Percentiles rank a stretch among this genome's conserved stretches.
These are phyloP conservation scores for Dipodascopsis tothii DNA, from an alignment of 805 yeast species.

Conservation along the genomic window DNA sequence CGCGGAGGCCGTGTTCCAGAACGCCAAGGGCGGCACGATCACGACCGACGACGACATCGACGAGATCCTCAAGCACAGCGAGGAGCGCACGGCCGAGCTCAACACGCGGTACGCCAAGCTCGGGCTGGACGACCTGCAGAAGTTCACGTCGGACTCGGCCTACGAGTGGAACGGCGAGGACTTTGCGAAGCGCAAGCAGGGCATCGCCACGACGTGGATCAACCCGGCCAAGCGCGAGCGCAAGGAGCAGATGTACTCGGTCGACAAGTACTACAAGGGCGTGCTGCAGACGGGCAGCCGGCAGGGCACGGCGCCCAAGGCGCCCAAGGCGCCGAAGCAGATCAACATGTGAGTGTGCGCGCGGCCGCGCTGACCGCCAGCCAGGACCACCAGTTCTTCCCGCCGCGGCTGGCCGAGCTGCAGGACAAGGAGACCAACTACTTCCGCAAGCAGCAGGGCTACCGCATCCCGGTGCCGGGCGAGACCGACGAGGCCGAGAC, in stretches of 20 bases:
- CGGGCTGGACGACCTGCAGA: slow-evolving; percentile 89
- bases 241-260: slow-evolving; percentile 62
- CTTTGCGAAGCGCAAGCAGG: slow-evolving; percentile 48
- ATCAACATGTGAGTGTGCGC: slow-evolving; percentile 34
- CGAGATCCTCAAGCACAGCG: slow-evolving; percentile 69
- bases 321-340: slow-evolving; percentile 81
- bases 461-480: slow-evolving; percentile 51
- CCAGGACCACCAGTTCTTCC: slow-evolving; percentile 87
- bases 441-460: slow-evolving; percentile 60
- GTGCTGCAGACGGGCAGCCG: slow-evolving; percentile 69
- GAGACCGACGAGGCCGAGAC: slow-evolving; percentile 40
- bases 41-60: slow-evolving; percentile 57
- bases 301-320: slow-evolving; percentile 39
- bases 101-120: slow-evolving; percentile 76
- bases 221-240: slow-evolving; percentile 63
- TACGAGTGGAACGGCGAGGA: slow-evolving; percentile 96
- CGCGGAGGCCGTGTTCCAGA: slow-evolving; percentile 78
- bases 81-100: slow-evolving; percentile 67
- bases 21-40: slow-evolving; percentile 28
- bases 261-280: slow-evolving; percentile 80
- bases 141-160: slow-evolving; percentile 80
- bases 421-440: slow-evolving; percentile 76
- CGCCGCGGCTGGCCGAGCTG: slow-evolving; percentile 64
- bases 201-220: slow-evolving; percentile 54
- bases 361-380: slow-evolving; percentile 27